Evolutionary conservation across 495 filamentous ascomycete genomes (phyloP), one percentile per base, ranked within the genome.

Genomic region (Daldinia bambusicola): DNA sequence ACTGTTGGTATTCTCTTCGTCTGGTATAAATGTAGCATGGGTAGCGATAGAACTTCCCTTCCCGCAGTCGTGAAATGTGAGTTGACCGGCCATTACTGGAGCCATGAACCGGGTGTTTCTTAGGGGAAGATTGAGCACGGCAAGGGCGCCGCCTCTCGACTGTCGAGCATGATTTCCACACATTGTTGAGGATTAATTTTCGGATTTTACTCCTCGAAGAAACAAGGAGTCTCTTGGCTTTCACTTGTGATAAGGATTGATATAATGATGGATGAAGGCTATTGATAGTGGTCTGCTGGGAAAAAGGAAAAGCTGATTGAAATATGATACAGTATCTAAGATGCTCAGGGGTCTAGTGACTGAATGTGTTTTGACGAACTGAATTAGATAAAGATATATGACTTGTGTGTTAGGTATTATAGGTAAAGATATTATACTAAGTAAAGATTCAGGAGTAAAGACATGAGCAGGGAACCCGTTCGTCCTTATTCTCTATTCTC

Each of bases 101-200:
- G 56, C 37, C 32, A 61, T 63, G 4, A 55, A 57, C 0, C 60
- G 45, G 18, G 36, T 50, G 22, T 14, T 73, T 32, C 62, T 51
- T 3, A 57, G 38, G 0, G 73, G 66, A 16, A 67, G 66, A 50
- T 55, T 72, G 16, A 80, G 64, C 0, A 77, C 75, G 31, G 77
- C 78, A 20, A 80, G 61, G 22, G 77, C 78, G 10, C 78, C 78
- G 38, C 76, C 76, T 20, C 22, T 16, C 2, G 69, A 65, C 4
- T 65, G 53, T 48, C 75, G 52, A 40, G 41, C 26, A 51, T 69
- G 36, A 16, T 73, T 57, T 32, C 70, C 72, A 37, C 75, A 77
- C 75, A 77, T 77, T 16, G 2, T 69, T 48, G 30, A 9, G 5
- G 31, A 14, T 48, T 31, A 6, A 4, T 45, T 22, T 34, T 14